Percentiles rank a stretch among this genome's conserved stretches.
These are phyloP conservation scores for Obelidium mucronatum DNA, from an alignment of 192 early-diverging fungal genomes.

Conservation along the genomic window DNA sequence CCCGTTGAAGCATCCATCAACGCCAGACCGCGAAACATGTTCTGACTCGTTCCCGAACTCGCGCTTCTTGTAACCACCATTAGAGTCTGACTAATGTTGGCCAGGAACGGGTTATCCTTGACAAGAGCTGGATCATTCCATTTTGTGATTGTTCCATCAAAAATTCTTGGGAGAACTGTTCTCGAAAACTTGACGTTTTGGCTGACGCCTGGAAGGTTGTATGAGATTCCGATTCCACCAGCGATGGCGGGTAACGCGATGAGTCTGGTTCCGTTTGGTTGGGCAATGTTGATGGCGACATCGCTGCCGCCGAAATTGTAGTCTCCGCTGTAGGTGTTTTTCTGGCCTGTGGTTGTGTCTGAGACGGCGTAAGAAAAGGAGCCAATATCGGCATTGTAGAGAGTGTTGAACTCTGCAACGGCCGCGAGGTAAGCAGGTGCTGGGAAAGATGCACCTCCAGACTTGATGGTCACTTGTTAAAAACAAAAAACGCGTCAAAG, in stretches of 20 bases:
- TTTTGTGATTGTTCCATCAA: constrained; percentile 13
- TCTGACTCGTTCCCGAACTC: not conserved
- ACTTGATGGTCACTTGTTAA: too few relatives aligned
- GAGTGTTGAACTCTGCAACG: too few relatives aligned
- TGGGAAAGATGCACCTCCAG: too few relatives aligned
- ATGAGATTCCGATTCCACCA: constrained; percentile 5
- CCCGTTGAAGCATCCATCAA: not conserved
- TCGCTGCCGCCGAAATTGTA: not conserved
- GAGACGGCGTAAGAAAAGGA: not conserved
- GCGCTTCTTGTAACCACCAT: not conserved
- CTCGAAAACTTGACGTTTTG: constrained; percentile 9
- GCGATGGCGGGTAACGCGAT: constrained; percentile 8
- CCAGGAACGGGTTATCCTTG: constrained; percentile 11
- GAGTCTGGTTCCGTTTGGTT: not conserved
- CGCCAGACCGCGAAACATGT: not conserved
- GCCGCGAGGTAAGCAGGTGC: too few relatives aligned
- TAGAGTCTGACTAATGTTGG: not conserved
- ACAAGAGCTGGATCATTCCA: constrained; percentile 19
- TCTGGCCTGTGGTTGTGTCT: not conserved
- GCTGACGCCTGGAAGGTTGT: constrained; percentile 6
- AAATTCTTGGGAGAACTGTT: constrained; percentile 9
- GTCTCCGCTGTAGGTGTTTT: not conserved
- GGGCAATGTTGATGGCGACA: not conserved
- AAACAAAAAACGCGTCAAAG: too few relatives aligned
- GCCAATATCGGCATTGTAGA: too few relatives aligned